Conservation (phyloP, 2,329 filamentous ascomycete genomes). For the Hirsutella thompsonii region DNA sequence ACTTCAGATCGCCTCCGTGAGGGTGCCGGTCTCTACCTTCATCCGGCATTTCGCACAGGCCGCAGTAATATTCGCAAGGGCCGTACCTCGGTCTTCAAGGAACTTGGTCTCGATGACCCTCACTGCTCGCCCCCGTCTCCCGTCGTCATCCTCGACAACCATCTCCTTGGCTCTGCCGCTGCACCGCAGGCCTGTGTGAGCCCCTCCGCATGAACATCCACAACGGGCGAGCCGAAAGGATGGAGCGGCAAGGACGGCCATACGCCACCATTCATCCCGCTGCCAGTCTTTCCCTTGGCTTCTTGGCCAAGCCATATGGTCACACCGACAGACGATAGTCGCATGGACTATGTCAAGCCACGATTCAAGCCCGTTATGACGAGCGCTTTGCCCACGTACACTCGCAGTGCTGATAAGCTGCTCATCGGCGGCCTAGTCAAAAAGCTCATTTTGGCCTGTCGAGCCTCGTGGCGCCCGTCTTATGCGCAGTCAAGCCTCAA, state of each 20-base stretch:
- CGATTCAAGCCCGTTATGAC: too few species aligned
- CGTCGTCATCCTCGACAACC: background rate
- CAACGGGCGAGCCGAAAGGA: background rate
- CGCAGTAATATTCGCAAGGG: constrained; percentile 33
- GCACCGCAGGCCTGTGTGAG: background rate
- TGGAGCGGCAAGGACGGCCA: background rate
- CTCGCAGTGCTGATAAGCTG: too few species aligned
- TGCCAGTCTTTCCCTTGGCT: too few species aligned
- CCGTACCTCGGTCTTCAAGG: constrained; percentile 38
- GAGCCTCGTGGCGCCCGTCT: background rate
- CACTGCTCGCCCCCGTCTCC: constrained; percentile 1
- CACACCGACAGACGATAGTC: too few species aligned
- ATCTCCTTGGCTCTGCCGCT: background rate
- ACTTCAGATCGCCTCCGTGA: constrained; percentile 40
- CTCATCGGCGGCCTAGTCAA: too few species aligned
- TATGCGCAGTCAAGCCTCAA: background rate
- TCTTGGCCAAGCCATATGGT: too few species aligned
- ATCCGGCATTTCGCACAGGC: constrained; percentile 24
- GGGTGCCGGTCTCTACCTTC: constrained; percentile 23
- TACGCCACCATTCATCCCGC: too few species aligned
- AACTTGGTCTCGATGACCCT: constrained; percentile 31
- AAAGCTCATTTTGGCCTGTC: too few species aligned
- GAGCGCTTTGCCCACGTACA: too few species aligned
- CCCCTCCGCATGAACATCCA: background rate
- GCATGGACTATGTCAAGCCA: too few species aligned